Percentiles rank a stretch among this genome's conserved stretches.
These are phyloP conservation scores for Magnolia sinica DNA, from an alignment of 164 flowering plant species.

Conservation along the genomic window DNA sequence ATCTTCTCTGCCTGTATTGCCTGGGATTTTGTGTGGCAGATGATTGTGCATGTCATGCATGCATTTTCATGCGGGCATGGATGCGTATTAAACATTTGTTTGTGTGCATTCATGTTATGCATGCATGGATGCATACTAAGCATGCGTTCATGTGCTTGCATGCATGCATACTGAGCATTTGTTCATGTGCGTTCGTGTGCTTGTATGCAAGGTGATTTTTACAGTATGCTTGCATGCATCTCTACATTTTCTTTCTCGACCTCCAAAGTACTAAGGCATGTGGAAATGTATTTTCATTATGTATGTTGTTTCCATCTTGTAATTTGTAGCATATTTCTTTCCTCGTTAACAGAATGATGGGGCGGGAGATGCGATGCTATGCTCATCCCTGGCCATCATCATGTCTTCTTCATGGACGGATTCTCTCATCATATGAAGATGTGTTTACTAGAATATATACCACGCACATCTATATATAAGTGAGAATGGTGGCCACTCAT, in stretches of 20 bases:
- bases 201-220: no score
- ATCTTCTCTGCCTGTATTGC: not conserved
- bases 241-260: not conserved
- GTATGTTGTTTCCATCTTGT: not conserved
- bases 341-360: slow-evolving; percentile 2
- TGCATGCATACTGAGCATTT: not conserved
- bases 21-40: not conserved
- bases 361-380: slow-evolving; percentile 1
- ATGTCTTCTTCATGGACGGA: slow-evolving; percentile 5
- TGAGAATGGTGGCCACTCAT: not conserved
- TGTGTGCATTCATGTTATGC: not conserved
- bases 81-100: not conserved
- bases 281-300: not conserved
- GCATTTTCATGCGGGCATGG: not conserved
- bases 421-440: not conserved
- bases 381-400: slow-evolving; percentile 1
- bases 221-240: not conserved
- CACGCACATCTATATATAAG: not conserved
- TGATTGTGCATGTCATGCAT: not conserved
- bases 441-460: not conserved
- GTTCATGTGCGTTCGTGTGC: not conserved
- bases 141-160: not conserved
- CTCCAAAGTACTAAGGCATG: not conserved
- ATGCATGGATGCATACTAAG: not conserved
- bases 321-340: not conserved